These are phyloP conservation scores for Brachypodium distachyon DNA, from an alignment of 202 grass and related monocot genomes.

Conservation along the genomic window DNA sequence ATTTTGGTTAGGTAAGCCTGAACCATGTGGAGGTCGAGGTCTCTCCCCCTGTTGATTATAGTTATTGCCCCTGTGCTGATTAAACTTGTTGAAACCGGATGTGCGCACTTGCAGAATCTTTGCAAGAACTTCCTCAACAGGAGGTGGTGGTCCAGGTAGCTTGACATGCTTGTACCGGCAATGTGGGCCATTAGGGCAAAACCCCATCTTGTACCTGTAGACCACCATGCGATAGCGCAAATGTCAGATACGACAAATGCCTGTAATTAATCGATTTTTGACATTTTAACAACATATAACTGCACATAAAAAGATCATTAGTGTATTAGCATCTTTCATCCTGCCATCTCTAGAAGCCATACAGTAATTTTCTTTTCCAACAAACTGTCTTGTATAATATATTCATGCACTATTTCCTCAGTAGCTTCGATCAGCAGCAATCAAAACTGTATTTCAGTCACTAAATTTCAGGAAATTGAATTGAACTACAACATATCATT, in stretches of 20 bases:
- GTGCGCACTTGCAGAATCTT: conserved; percentile 82
- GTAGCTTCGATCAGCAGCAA: neutral
- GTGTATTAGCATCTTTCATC: neutral
- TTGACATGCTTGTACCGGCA: conserved; percentile 93
- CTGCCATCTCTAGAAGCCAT: neutral
- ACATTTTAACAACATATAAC: neutral
- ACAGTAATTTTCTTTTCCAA: neutral
- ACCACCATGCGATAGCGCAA: neutral
- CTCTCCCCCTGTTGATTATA: conserved; percentile 66
- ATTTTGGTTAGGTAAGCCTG: conserved; percentile 50
- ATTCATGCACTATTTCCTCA: neutral
- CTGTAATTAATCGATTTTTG: neutral
- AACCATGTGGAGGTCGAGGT: conserved; percentile 37
- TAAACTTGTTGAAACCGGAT: conserved; percentile 59
- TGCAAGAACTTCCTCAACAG: conserved; percentile 86
- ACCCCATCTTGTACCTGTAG: conserved; percentile 94
- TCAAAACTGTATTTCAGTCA: neutral
- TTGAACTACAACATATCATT: neutral
- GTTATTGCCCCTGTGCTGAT: conserved; percentile 61
- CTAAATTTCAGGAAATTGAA: neutral
- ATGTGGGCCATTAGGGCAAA: conserved; percentile 86
- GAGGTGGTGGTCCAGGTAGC: conserved; percentile 75
- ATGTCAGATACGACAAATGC: neutral
- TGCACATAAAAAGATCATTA: neutral
- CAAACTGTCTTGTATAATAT: neutral